Base-by-base conservation (phyloP, 2,329 filamentous ascomycete genomes). In the Ceratocystis smalleyi region DNA sequence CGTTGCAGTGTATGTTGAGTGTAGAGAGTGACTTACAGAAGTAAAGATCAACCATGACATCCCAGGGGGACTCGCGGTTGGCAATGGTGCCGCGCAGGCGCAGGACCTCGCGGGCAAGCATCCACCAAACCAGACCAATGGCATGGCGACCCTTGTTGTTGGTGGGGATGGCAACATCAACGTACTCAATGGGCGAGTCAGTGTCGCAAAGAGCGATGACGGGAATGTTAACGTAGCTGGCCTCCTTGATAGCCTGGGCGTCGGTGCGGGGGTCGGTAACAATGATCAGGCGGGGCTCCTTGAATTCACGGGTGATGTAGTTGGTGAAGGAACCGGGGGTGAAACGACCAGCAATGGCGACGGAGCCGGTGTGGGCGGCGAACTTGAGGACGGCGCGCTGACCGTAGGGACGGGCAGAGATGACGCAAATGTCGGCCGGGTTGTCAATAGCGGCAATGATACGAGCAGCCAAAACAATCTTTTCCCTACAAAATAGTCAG, bases 241-340 rank as follows among this genome's bases (percentile, higher is more conserved):
- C 94, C 84, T 99, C 94, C 88, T 96, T 97, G 87, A 99, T 99
- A 76, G 94, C 94, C 86, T 99, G 94, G 77, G 94, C 90, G 75
- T 99, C 94, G 83, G 95, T 99, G 81, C 95, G 92, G 74, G 94
- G 94, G 79, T 99, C 94, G 81, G 94, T 99, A 75, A 99, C 94
- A 77, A 99, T 86, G 80, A 99, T 97, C 76, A 99, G 85, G 79
- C 95, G 95, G 76, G 94, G 94, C 84, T 99, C 94, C 87, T 96
- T 96, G 91, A 99, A 99, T 70, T 94, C 97, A 76, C 94, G 92
- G 79, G 95, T 99, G 88, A 99, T 99, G 88, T 99, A 99, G 87
- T 99, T 99, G 85, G 94, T 99, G 88, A 99, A 99, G 80, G 92
- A 96, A 89, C 94, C 94, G 77, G 94, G 94, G 76, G 94, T 99